phyloP scores from a whole-genome alignment of 2,329 filamentous ascomycete species.

The Paecilomyces fulvus region DNA sequence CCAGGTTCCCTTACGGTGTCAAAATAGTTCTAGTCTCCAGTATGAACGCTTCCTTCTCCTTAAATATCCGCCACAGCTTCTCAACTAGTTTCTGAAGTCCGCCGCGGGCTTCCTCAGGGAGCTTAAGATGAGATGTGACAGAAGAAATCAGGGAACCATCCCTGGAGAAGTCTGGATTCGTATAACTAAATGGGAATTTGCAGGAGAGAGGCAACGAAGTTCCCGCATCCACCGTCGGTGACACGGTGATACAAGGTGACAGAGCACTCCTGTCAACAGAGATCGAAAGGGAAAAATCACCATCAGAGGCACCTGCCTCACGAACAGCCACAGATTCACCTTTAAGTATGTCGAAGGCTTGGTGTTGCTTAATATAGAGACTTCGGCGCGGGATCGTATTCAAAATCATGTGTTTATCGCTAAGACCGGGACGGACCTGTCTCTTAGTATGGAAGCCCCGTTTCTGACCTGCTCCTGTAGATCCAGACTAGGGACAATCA shows the following conservation, averaged over 20 bases:
- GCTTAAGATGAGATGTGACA: slow-evolving; percentile 43
- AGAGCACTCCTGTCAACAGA: slow-evolving; percentile 56
- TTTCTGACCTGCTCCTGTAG: slow-evolving; percentile 28
- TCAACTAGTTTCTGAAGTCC: slow-evolving; percentile 44
- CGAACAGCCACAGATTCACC: slow-evolving; percentile 40
- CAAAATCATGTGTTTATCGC: background rate
- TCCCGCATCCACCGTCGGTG: slow-evolving; percentile 41
- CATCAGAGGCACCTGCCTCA: slow-evolving; percentile 25
- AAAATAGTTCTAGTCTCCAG: slow-evolving; percentile 46
- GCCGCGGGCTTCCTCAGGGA: slow-evolving; percentile 39
- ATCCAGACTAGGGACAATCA: slow-evolving; percentile 12
- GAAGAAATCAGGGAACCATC: slow-evolving; percentile 32
- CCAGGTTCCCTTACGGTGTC: slow-evolving; percentile 33
- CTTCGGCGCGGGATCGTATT: slow-evolving; percentile 36
- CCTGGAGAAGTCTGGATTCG: slow-evolving; percentile 36
- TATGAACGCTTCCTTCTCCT: slow-evolving; percentile 56
- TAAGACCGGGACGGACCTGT: slow-evolving; percentile 15
- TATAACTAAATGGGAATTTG: slow-evolving; percentile 57
- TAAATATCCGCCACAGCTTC: slow-evolving; percentile 52
- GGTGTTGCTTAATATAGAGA: slow-evolving; percentile 48
- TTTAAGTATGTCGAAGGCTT: slow-evolving; percentile 50
- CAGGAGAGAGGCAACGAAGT: slow-evolving; percentile 37
- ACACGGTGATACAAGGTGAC: slow-evolving; percentile 56
- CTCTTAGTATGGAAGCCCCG: slow-evolving; percentile 45
- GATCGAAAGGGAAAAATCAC: slow-evolving; percentile 50